Base-by-base conservation (phyloP, 257 asterid genomes). In the Dorcoceras hygrometricum region DNA sequence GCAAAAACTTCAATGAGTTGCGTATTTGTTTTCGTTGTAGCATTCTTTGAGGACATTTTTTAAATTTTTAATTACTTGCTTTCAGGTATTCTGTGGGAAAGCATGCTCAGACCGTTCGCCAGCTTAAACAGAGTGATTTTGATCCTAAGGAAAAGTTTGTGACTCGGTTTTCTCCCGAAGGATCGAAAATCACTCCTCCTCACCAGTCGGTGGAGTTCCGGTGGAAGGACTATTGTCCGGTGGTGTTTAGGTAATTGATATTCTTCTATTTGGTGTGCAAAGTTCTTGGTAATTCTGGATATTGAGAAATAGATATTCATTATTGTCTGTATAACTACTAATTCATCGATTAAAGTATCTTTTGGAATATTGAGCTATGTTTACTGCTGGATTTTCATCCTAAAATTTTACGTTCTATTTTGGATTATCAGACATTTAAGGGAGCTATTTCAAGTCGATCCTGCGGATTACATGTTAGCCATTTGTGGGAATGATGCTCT, bases 221-320 rank as follows among this genome's bases (percentile, higher is more conserved):
- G 65, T 88, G 93, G 95, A 88, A 88, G 76, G 95, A 88, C 73
- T 88, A 88, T 71, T 80, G 86, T 54, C 90, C 95, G 0, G 72
- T 78, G 66, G 95, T 88, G 61, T 88, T 88, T 73, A 82, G 95
- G 95, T 87, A 76, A 62, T 48, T 27, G 20, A 9, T 36, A 31
- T 23, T 43, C 27, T 5, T 64, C 23, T 28, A 32, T 71, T 26
- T 66, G 29, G 26, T 43, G 11, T 18, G 19, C 59, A 10, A 22
- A 59, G 14, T 6, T 26, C 4, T 9, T 2, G 55, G 12, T 48
- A 53, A 4, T 57, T 72, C 48, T 64, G 12, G 69, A 7, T 67
- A 6, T 19, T 0, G 4, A 18, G 54, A 46, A 1, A 18, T 46
- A 46, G 54, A 46, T 46, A n/a, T 9, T 22, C 9, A 7, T 26